Evolutionary conservation across 192 early-diverging fungal genomes (phyloP).

Genomic region (Coemansia sp.): DNA sequence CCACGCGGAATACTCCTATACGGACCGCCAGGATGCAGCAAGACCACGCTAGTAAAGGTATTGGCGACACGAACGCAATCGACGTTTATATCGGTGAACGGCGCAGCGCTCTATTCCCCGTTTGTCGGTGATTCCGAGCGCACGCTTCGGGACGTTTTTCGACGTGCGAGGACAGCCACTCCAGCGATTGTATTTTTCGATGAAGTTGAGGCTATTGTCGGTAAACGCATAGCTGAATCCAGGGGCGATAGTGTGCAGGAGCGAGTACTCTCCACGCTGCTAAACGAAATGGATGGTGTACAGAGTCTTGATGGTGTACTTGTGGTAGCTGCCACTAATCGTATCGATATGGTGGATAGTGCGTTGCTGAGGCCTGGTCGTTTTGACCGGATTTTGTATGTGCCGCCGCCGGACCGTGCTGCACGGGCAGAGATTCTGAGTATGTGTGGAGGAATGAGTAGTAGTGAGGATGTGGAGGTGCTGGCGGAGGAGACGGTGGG

Average conservation of each 20-base stretch:
- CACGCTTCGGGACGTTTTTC: slow-evolving; percentile 73
- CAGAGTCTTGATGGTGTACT: slow-evolving; percentile 92
- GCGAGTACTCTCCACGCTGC: slow-evolving; percentile 33
- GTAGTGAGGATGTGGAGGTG: slow-evolving; percentile 58
- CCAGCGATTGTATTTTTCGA: slow-evolving; percentile 96
- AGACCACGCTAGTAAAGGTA: slow-evolving; percentile 91
- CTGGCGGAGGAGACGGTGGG: slow-evolving; percentile 77
- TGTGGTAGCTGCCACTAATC: slow-evolving; percentile 99
- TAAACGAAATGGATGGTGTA: slow-evolving; percentile 89
- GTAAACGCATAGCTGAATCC: slow-evolving; percentile 65
- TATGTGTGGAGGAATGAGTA: slow-evolving; percentile 53
- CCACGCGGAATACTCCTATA: slow-evolving; percentile 92
- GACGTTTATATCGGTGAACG: slow-evolving; percentile 66
- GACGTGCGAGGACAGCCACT: slow-evolving; percentile 72
- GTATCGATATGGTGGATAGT: slow-evolving; percentile 95
- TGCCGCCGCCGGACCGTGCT: slow-evolving; percentile 74
- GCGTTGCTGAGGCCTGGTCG: slow-evolving; percentile 94
- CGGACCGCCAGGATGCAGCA: slow-evolving; percentile 98
- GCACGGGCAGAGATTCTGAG: slow-evolving; percentile 70
- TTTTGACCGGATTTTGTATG: slow-evolving; percentile 95
- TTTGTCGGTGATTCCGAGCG: slow-evolving; percentile 42
- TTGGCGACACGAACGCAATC: slow-evolving; percentile 83
- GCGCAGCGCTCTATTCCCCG: slow-evolving; percentile 38
- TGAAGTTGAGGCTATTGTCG: slow-evolving; percentile 96
- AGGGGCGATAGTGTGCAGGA: slow-evolving; percentile 56